Conservation (phyloP, 176 grass and related monocot species). For the Tuctoria greenei region DNA sequence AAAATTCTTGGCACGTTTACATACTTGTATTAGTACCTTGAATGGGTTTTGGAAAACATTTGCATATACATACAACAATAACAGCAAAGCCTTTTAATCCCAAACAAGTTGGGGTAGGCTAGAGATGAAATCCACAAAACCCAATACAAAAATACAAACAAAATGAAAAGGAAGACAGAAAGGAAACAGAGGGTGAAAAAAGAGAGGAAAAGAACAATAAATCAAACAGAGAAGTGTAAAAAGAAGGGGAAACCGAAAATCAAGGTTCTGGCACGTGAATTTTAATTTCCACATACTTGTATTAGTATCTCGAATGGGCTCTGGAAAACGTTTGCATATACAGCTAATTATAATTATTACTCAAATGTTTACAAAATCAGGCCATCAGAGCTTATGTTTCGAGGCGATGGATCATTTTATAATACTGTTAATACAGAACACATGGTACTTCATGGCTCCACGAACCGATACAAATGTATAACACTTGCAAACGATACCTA, state of each 20-base stretch:
- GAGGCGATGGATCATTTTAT: neutral
- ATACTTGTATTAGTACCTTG: neutral
- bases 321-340: neutral
- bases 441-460: neutral
- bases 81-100: too few relatives aligned
- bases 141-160: too few relatives aligned
- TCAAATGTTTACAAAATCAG: conserved; percentile 20
- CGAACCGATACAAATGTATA: neutral
- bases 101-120: too few relatives aligned
- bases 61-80: neutral
- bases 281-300: neutral
- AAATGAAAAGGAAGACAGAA: too few relatives aligned
- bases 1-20: neutral
- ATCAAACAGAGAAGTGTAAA: too few relatives aligned
- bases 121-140: too few relatives aligned
- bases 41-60: neutral
- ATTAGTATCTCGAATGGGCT: neutral
- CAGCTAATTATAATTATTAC: conserved; percentile 17
- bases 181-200: too few relatives aligned
- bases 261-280: too few relatives aligned
- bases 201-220: too few relatives aligned
- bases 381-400: neutral
- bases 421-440: neutral
- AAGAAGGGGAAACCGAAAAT: too few relatives aligned
- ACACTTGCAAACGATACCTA: neutral